Evolutionary conservation across 371 early-diverging fungal genomes (phyloP), one percentile per base, ranked within the genome.

Genomic region (Mortierella sp.): DNA sequence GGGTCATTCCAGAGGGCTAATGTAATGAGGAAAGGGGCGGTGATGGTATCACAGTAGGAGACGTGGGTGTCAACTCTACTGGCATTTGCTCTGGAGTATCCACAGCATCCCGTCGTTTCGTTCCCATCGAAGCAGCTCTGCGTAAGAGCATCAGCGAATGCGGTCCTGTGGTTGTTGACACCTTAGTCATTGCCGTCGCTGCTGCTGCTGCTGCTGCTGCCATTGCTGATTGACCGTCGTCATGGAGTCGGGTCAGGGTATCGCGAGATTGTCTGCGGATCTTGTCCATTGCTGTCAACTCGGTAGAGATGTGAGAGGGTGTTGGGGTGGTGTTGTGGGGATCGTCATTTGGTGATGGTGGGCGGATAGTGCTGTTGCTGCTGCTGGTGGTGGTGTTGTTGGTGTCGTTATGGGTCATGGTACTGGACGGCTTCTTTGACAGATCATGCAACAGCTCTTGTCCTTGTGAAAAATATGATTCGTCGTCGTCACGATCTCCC

Each of bases 191-290:
- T 29, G 74, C 71, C 10, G 24, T 24, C 35, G 32, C 35, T 7
- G 18, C 32, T 18, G 38, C 18, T 4, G 16, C 16, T 4, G 14
- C 18, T 10, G 38, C 35, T 38, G 38, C 35, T 38, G 21, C 24
- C 7, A 21, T 4, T 38, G 78, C 75, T 44, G 65, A 72, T 24
- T 71, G 56, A 12, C 46, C 75, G 8, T 71, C 78, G 32, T 71
- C 72, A 27, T 82, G 82, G 35, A 82, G 44, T 1, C 82, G 71
- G 14, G 82, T 74, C 54, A 82, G 12, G 4, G 75, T 65, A 54
- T 75, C 72, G 8, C 82, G 77, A 21, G 82, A 82, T 63, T 55
- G 58, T 71, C 24, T 72, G 35, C 82, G 78, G 49, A 82, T 74
- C 35, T 71, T 82, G 48, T 77, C 75, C 71, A 77, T 68, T 18